Percentiles rank a stretch among this genome's conserved stretches.
These are phyloP conservation scores for Rhodotorula babjevae DNA, from an alignment of 768 basidiomycete genomes.

Conservation along the genomic window DNA sequence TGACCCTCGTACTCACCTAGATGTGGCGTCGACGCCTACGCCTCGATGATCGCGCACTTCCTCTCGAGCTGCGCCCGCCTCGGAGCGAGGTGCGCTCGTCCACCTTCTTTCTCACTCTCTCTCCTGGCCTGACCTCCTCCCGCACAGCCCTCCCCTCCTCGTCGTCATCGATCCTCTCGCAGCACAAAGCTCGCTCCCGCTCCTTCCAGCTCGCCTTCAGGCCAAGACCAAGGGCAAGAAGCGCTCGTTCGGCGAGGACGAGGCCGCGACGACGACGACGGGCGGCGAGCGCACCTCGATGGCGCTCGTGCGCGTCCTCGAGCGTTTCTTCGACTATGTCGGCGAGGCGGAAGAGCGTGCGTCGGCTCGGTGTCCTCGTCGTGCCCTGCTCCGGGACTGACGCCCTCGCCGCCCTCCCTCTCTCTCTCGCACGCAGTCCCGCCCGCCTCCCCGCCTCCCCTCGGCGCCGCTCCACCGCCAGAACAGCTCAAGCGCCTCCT, in stretches of 20 bases:
- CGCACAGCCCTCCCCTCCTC: not conserved
- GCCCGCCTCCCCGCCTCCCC: not conserved
- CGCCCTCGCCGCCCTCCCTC: not conserved
- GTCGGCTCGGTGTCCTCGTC: not conserved
- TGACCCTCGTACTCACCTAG: no score
- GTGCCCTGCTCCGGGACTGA: not conserved
- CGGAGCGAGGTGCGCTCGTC: not conserved
- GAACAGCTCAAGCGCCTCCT: not conserved
- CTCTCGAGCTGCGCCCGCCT: conserved; percentile 2
- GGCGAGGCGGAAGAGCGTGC: not conserved
- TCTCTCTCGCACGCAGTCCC: not conserved
- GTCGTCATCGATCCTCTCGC: conserved; percentile 11
- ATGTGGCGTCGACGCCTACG: conserved; percentile 24
- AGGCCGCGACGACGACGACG: not conserved
- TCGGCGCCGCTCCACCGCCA: not conserved
- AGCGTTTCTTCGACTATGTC: not conserved
- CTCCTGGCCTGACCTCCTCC: no score
- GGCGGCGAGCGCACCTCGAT: not conserved
- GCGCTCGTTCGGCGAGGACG: not conserved
- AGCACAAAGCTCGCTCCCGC: not conserved
- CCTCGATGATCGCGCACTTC: conserved; percentile 21
- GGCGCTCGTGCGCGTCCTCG: not conserved
- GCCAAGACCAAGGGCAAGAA: not conserved
- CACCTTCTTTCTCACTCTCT: no score
- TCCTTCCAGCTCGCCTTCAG: not conserved